Evolutionary conservation across 2,329 filamentous ascomycete genomes (phyloP).

Genomic region (Parastagonospora nodorum): DNA sequence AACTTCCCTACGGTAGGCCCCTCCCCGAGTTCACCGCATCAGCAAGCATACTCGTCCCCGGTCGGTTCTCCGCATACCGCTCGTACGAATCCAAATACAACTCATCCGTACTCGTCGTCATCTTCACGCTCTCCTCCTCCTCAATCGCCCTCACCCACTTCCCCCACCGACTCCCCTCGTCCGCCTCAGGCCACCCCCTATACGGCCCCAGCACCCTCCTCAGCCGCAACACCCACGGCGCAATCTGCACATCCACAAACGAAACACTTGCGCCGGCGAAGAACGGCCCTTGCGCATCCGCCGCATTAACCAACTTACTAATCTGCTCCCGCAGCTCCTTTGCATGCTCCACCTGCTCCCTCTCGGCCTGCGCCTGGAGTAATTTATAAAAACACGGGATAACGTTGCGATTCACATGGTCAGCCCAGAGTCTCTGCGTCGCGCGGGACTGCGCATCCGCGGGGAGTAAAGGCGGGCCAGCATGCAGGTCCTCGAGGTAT

Average conservation of each 20-base stretch:
- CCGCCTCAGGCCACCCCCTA: constrained; percentile 68
- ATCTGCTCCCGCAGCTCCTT: constrained; percentile 70
- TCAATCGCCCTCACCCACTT: constrained; percentile 75
- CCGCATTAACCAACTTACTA: constrained; percentile 62
- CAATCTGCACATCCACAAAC: constrained; percentile 76
- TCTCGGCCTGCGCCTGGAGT: constrained; percentile 66
- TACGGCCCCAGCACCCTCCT: constrained; percentile 69
- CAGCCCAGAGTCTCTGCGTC: constrained; percentile 77
- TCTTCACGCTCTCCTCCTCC: constrained; percentile 63
- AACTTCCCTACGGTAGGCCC: constrained; percentile 51
- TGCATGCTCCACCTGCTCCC: constrained; percentile 63
- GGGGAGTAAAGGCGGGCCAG: constrained; percentile 67
- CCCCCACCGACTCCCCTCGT: constrained; percentile 68
- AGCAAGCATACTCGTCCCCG: constrained; percentile 62
- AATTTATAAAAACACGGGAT: constrained; percentile 78
- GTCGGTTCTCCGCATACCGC: constrained; percentile 66
- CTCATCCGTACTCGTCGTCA: constrained; percentile 69
- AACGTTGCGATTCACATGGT: constrained; percentile 79
- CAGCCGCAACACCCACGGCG: constrained; percentile 74
- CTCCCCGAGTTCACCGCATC: constrained; percentile 64
- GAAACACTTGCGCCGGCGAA: constrained; percentile 64
- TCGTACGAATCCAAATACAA: constrained; percentile 71
- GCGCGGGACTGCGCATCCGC: constrained; percentile 70
- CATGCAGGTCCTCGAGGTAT: constrained; percentile 80
- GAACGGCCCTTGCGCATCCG: constrained; percentile 67